These are phyloP conservation scores for Beauveria bassiana DNA, from an alignment of 2,329 filamentous ascomycete genomes.

Conservation along the genomic window DNA sequence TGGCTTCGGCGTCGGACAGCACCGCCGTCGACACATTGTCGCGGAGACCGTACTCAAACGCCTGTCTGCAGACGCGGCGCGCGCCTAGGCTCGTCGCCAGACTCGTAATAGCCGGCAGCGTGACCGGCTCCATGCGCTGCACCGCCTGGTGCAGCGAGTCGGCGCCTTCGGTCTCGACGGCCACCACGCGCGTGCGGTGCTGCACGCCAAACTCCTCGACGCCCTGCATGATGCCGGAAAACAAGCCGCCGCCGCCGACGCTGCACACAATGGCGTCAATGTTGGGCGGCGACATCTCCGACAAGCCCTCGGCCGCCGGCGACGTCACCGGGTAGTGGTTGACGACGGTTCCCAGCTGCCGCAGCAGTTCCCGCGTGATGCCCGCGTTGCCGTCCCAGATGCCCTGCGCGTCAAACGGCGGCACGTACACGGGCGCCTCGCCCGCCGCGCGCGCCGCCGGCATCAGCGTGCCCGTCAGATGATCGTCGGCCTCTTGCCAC, in stretches of 20 bases:
- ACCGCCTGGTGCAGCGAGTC: constrained; percentile 56
- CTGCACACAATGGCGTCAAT: constrained; percentile 65
- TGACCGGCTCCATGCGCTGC: constrained; percentile 44
- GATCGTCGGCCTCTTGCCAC: constrained; percentile 62
- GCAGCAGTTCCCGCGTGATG: constrained; percentile 40
- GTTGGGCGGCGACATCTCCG: constrained; percentile 33
- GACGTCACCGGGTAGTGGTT: constrained; percentile 32
- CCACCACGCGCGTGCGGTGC: constrained; percentile 44
- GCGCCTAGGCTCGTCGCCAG: constrained; percentile 66
- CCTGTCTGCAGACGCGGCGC: constrained; percentile 50
- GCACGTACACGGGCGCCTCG: constrained; percentile 48
- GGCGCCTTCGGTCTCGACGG: constrained; percentile 66
- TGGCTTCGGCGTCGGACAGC: constrained; percentile 21
- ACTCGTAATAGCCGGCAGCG: constrained; percentile 61
- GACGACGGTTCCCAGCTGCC: constrained; percentile 24
- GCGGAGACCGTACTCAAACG: constrained; percentile 24
- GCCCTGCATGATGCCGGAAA: constrained; percentile 64
- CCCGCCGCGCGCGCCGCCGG: constrained; percentile 20
- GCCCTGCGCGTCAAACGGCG: constrained; percentile 58
- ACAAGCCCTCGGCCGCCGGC: constrained; percentile 62
- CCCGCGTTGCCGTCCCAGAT: constrained; percentile 58
- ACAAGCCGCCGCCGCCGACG: constrained; percentile 74
- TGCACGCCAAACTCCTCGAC: constrained; percentile 28
- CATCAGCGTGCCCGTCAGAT: constrained; percentile 50
- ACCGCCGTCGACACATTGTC: constrained; percentile 20